phyloP scores from a whole-genome alignment of 2,329 filamentous ascomycete species.

The Trichophyton schoenleinii region DNA sequence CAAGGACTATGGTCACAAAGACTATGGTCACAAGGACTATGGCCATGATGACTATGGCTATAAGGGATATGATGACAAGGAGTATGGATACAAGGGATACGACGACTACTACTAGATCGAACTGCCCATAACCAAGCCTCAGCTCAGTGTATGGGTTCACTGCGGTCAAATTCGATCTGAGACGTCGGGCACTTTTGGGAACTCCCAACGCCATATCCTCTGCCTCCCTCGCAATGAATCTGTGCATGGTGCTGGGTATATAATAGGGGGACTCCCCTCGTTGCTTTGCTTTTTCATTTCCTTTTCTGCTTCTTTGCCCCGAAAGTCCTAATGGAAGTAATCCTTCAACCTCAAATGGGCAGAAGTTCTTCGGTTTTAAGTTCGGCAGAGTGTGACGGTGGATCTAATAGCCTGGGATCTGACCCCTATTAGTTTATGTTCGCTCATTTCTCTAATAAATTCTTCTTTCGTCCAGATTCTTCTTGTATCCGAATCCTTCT shows the following conservation, averaged over 20 bases:
- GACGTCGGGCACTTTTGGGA: background rate
- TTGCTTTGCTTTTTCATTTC: background rate
- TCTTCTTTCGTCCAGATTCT: background rate
- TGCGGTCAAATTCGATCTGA: background rate
- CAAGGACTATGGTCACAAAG: background rate
- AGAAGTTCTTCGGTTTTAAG: background rate
- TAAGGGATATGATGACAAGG: background rate
- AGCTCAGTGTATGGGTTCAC: background rate
- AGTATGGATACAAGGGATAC: background rate
- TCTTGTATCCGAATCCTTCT: background rate
- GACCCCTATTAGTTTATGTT: background rate
- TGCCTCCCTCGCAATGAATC: background rate
- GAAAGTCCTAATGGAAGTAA: background rate
- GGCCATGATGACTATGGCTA: background rate
- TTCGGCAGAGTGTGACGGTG: constrained; percentile 1
- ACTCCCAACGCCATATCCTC: background rate
- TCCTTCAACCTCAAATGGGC: background rate
- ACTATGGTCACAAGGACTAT: background rate
- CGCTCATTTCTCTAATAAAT: background rate
- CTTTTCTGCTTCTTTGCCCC: background rate
- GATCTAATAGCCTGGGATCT: background rate
- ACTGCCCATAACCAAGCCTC: background rate
- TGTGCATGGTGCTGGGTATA: constrained; percentile 1
- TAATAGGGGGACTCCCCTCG: too few relatives aligned
- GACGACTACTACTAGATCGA: background rate